Evolutionary conservation across 768 basidiomycete species (phyloP), one percentile per base, ranked within the genome.

Genomic region (Amylocystis lapponica): DNA sequence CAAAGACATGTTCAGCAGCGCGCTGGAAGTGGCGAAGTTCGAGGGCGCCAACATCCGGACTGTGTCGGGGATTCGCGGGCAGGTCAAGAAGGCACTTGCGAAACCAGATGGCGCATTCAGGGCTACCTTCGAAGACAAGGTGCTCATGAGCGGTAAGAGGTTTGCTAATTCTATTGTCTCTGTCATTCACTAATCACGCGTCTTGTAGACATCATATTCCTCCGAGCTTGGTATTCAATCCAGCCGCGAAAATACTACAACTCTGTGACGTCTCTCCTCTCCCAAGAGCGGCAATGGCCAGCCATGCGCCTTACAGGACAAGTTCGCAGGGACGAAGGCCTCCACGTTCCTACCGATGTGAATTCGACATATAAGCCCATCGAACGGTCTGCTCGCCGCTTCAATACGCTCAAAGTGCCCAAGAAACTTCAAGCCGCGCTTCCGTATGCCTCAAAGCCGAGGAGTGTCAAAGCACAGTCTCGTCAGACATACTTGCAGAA

Each of bases 81-180:
- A 98, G 63, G 80, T 99, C 39, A 99, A 99, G 71, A 97, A 95
- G 64, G 93, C 88, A 10, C 66, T 97, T 23, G 68, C 82, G n/a
- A 97, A 94, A 58, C 94, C 96, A 2, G 93, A 96, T 45, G 96
- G 96, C 8, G 81, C 88, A 4, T 97, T 89, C 74, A 75, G 96
- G 50, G 96, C 95, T 3, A 94, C 94, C 11, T 99, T 98, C 63
- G 96, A 99, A 65, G 96, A 99, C 64, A 98, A 97, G 70, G 73
- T 98, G 7, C 73, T 98, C 49, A 91, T 84, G 83, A 92, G 92
- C 53, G 93, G 93, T 94, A 62, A 45, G 86, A 75, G 0, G 34
- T 26, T 27, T 43, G n/a, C n/a, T n/a, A n/a, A n/a, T n/a, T n/a
- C 43, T 12, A 37, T 17, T 20, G n/a, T 19, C 37, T 32, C 30